Evolutionary conservation across 495 filamentous ascomycete genomes (phyloP).

Genomic region (Annulohypoxylon maeteangense): DNA sequence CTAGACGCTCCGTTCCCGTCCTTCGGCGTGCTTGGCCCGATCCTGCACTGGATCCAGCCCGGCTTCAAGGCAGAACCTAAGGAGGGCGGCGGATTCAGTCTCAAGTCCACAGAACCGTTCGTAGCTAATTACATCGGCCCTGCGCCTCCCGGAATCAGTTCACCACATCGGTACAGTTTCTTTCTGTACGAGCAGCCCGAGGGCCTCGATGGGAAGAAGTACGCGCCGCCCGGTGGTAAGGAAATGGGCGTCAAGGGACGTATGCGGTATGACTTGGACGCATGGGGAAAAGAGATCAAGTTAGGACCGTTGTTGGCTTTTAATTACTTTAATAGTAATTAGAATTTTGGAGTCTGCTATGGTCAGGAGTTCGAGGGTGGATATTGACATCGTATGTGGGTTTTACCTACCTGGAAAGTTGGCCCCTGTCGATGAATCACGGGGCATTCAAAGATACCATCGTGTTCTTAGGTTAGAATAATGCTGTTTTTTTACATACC

Average conservation of each 20-base stretch:
- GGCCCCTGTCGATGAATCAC: background rate
- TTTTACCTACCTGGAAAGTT: background rate
- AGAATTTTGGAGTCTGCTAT: background rate
- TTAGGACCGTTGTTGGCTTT: constrained; percentile 62
- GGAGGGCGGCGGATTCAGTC: constrained; percentile 20
- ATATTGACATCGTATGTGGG: background rate
- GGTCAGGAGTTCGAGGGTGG: background rate
- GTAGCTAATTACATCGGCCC: constrained; percentile 61
- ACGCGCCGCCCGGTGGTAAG: constrained; percentile 49
- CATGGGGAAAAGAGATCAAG: constrained; percentile 58
- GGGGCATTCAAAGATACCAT: background rate
- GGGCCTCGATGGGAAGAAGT: constrained; percentile 58
- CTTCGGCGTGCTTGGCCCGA: constrained; percentile 59
- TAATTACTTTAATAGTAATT: constrained; percentile 61
- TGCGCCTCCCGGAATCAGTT: constrained; percentile 60
- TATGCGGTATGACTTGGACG: constrained; percentile 64
- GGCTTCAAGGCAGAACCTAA: constrained; percentile 48
- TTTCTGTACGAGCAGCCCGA: constrained; percentile 67
- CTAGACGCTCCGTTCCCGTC: constrained; percentile 65
- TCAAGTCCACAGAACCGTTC: constrained; percentile 38
- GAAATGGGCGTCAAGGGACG: constrained; percentile 53
- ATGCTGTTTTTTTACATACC: background rate
- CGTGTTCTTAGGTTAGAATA: background rate
- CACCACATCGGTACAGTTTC: constrained; percentile 67
- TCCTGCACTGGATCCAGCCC: constrained; percentile 64